Conservation (phyloP, 352 stramenopile genomes). For the Globisporangium cederbergense region DNA sequence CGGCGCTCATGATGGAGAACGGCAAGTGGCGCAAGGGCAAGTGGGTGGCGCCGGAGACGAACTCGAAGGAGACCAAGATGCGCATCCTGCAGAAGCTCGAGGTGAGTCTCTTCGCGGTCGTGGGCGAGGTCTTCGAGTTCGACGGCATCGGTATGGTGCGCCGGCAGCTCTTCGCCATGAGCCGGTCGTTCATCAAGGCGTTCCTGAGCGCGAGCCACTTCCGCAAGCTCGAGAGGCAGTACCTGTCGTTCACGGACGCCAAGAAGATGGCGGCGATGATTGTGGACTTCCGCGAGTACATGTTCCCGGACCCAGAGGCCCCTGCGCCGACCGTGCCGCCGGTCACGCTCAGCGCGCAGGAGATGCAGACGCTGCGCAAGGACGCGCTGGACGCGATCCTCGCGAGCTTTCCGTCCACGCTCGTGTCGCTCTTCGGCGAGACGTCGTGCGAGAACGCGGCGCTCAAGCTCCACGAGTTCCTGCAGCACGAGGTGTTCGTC, state of each 20-base stretch:
- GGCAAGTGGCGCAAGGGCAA: conserved; percentile 59
- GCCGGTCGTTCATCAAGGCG: conserved; percentile 74
- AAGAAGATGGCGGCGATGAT: conserved; percentile 60
- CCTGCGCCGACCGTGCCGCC: conserved; percentile 11
- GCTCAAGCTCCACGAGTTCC: conserved; percentile 83
- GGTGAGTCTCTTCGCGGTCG: conserved; percentile 67
- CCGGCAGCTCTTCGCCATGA: conserved; percentile 83
- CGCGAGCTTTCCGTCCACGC: conserved; percentile 62
- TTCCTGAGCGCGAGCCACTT: conserved; percentile 81
- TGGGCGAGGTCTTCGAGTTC: conserved; percentile 84
- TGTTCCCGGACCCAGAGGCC: conserved; percentile 44
- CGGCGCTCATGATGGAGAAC: conserved; percentile 53
- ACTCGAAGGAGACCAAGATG: conserved; percentile 81
- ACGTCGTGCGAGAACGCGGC: conserved; percentile 66
- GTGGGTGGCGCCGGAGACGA: conserved; percentile 60
- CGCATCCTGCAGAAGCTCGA: conserved; percentile 76
- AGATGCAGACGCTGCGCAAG: conserved; percentile 58
- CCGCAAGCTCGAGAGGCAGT: conserved; percentile 77
- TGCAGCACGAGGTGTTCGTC: conserved; percentile 86
- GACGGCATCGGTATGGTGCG: conserved; percentile 79
- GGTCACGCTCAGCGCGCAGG: conserved; percentile 19
- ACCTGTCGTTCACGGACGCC: conserved; percentile 74
- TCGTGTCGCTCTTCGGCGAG: conserved; percentile 77
- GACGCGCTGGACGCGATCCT: conserved; percentile 70
- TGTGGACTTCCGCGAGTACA: conserved; percentile 46